Conservation (phyloP, 371 early-diverging fungal species). For the Coemansia sp. region DNA sequence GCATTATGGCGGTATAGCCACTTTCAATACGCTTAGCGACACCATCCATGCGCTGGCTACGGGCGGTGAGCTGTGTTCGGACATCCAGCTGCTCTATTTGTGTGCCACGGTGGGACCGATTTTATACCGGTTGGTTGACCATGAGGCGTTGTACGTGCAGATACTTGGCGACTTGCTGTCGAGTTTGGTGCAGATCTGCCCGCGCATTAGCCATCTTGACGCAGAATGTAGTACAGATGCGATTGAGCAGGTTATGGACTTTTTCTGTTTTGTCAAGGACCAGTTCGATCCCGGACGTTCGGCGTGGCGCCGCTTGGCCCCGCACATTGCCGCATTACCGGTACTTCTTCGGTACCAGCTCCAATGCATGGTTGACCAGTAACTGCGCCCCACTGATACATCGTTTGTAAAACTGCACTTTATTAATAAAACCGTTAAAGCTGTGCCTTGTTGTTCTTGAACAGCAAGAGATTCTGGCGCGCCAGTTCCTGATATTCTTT, state of each 20-base stretch:
- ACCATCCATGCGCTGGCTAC: conserved; percentile 39
- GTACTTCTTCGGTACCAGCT: conserved; percentile 39
- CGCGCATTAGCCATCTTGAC: conserved; percentile 18
- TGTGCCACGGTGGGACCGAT: conserved; percentile 72
- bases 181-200: conserved; percentile 40
- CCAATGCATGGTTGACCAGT: conserved; percentile 44
- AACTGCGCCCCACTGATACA: neutral
- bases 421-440: conserved; percentile 8
- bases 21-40: conserved; percentile 41
- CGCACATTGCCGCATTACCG: conserved; percentile 45
- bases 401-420: too few species aligned
- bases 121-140: conserved; percentile 65
- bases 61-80: conserved; percentile 59
- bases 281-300: conserved; percentile 48
- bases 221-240: conserved; percentile 37
- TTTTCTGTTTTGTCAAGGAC: conserved; percentile 52
- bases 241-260: conserved; percentile 52
- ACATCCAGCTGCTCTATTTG: conserved; percentile 71
- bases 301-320: conserved; percentile 46
- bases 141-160: conserved; percentile 38
- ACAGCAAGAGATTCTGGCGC: conserved; percentile 64
- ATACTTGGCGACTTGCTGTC: conserved; percentile 40
- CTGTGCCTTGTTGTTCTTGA: conserved; percentile 34
- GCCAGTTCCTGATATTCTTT: conserved; percentile 73
- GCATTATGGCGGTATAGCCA: conserved; percentile 52